phyloP scores from a whole-genome alignment of 1,284 basidiomycete genomes.

The Malassezia caprae region DNA sequence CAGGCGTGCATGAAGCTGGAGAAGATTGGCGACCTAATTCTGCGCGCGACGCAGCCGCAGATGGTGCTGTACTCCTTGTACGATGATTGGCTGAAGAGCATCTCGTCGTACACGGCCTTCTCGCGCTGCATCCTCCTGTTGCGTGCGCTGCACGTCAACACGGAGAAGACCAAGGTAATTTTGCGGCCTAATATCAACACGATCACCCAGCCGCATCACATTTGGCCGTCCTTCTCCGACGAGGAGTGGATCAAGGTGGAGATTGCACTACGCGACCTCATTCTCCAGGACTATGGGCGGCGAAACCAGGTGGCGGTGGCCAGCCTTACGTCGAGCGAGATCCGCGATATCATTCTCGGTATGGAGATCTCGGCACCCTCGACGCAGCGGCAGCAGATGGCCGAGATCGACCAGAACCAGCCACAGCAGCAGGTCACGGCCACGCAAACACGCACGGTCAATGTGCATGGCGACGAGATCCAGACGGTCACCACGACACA shows the following conservation, averaged over 20 bases:
- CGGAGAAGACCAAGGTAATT: slow-evolving; percentile 83
- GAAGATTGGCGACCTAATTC: slow-evolving; percentile 94
- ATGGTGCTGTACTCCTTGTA: slow-evolving; percentile 98
- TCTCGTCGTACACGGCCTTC: slow-evolving; percentile 98
- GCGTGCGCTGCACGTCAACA: slow-evolving; percentile 95
- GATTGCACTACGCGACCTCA: slow-evolving; percentile 64
- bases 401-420: slow-evolving; percentile 83
- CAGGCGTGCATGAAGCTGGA: slow-evolving; percentile 99
- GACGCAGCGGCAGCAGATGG: slow-evolving; percentile 94
- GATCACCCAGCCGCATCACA: slow-evolving; percentile 89
- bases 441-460: slow-evolving; percentile 91
- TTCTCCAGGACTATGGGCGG: slow-evolving; percentile 82
- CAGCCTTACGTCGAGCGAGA: slow-evolving; percentile 87
- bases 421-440: slow-evolving; percentile 92
- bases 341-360: slow-evolving; percentile 52
- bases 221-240: slow-evolving; percentile 88
- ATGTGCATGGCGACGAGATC: slow-evolving; percentile 92
- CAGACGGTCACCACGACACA: slow-evolving; percentile 93
- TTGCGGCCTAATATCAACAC: slow-evolving; percentile 54
- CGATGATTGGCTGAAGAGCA: slow-evolving; percentile 97
- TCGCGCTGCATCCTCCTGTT: slow-evolving; percentile 90
- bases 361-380: slow-evolving; percentile 83
- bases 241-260: slow-evolving; percentile 99
- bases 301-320: slow-evolving; percentile 98
- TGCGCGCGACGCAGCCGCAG: slow-evolving; percentile 95